Percentiles rank a stretch among this genome's conserved stretches.
These are phyloP conservation scores for Sinapis alba DNA, from an alignment of 441 rosid species.

Conservation along the genomic window DNA sequence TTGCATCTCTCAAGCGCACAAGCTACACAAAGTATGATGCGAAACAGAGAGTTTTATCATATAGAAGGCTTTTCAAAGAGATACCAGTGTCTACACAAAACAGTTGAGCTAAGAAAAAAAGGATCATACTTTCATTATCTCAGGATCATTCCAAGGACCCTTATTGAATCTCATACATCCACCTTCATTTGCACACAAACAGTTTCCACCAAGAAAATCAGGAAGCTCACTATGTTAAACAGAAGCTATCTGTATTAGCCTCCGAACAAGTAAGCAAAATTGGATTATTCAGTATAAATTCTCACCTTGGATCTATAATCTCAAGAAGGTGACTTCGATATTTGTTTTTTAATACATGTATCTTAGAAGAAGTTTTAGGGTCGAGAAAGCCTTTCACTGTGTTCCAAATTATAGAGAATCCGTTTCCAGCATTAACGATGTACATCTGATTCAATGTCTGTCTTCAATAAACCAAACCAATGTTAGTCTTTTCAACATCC, in stretches of 20 bases:
- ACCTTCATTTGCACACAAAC: conserved; percentile 77
- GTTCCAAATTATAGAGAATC: conserved; percentile 86
- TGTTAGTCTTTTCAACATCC: conserved; percentile 32
- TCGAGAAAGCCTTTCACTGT: conserved; percentile 85
- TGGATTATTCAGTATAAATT: conserved; percentile 11
- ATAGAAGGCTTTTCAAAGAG: conserved; percentile 12
- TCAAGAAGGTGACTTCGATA: conserved; percentile 74
- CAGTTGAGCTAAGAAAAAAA: conserved; percentile 10
- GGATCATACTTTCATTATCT: conserved; percentile 77
- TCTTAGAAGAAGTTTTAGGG: conserved; percentile 91
- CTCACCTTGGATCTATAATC: conserved; percentile 76
- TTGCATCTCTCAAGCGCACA: conserved; percentile 65
- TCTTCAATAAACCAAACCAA: conserved; percentile 39
- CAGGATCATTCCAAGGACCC: conserved; percentile 93
- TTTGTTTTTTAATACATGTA: conserved; percentile 84
- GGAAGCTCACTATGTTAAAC: conserved; percentile 78
- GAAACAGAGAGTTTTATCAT: conserved; percentile 7
- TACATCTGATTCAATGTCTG: conserved; percentile 95
- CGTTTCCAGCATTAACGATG: conserved; percentile 88
- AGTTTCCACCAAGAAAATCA: conserved; percentile 89
- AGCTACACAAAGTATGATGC: conserved; percentile 52
- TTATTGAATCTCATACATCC: conserved; percentile 82
- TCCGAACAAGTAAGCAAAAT: conserved; percentile 24
- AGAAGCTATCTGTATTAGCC: conserved; percentile 13
- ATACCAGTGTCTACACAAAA: neutral